Base-by-base conservation (phyloP, 345 rosid genomes). In the Corchorus capsularis region DNA sequence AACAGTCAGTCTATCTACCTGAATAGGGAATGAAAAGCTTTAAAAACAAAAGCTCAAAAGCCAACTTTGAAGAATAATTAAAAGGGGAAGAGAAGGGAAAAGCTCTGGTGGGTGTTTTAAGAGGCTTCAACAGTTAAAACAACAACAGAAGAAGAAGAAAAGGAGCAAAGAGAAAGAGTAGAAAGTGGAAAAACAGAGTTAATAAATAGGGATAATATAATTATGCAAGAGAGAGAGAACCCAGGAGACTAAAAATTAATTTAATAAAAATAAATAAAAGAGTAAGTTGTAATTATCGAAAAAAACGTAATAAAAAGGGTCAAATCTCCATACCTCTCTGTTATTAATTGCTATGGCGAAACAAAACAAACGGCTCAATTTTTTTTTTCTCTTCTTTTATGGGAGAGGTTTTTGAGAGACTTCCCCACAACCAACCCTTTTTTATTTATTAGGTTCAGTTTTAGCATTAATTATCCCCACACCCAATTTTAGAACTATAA, bases 381-480 rank as follows among this genome's bases (percentile, higher is more conserved):
- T 43, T 3, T 67, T 50, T 34, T 71, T 62, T 59, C 71, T 34
- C 50, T 62, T 72, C 60, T 15, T 46, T 75, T 75, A 73, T 39
- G 2, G 1, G 2, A 39, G 19, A n/a, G 47, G 68, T 53, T 14
- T 69, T 53, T 27, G 57, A 50, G 59, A 50, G 43, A 17, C 55
- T 27, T 27, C 32, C 59, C 52, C 45, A 50, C 59, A 10, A 41
- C 60, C 9, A 47, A 27, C 27, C 39, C 56, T 8, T 22, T 8
- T 22, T 82, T 70, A 87, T 83, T 86, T 73, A 86, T 77, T 79
- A 78, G 82, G 76, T 81, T 80, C 73, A 60, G 83, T 81, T 83
- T 84, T 49, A 43, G 82, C 86, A 86, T 85, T 86, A 15, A 87
- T 76, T 83, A 77, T 69, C 57, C 32, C 16, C 71, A 77, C 32